Percentiles rank a stretch among this genome's conserved stretches.
These are phyloP conservation scores for Halenospora varia DNA, from an alignment of 495 filamentous ascomycete species.

Conservation along the genomic window DNA sequence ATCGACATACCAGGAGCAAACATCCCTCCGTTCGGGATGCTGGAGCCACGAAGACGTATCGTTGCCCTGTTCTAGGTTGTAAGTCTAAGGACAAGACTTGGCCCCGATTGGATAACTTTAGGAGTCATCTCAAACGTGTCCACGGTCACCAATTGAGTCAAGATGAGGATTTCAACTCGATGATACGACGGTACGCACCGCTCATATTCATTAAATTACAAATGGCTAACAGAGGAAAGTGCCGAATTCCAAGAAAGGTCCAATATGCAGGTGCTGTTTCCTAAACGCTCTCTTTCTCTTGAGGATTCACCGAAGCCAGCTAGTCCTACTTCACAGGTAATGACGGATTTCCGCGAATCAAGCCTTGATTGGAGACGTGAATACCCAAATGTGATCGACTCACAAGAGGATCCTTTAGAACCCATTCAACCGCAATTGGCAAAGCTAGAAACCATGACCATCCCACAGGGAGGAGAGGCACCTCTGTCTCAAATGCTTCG, in stretches of 20 bases:
- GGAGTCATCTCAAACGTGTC: conserved; percentile 76
- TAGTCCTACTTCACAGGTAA: neutral
- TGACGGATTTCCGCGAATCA: neutral
- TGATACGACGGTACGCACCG: conserved; percentile 21
- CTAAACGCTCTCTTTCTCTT: neutral
- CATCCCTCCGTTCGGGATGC: conserved; percentile 44
- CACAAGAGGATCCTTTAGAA: conserved; percentile 4
- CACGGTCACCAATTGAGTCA: conserved; percentile 51
- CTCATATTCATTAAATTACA: neutral
- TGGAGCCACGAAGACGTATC: conserved; percentile 54
- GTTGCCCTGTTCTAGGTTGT: conserved; percentile 63
- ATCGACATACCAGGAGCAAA: conserved; percentile 66
- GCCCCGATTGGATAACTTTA: conserved; percentile 90
- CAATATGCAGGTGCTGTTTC: neutral
- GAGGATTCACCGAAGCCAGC: neutral
- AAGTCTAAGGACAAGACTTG: conserved; percentile 69
- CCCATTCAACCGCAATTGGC: conserved; percentile 3
- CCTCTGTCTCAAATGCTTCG: neutral
- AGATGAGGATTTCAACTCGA: conserved; percentile 16
- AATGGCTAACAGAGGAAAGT: conserved; percentile 14
- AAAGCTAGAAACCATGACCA: neutral
- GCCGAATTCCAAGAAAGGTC: conserved; percentile 16
- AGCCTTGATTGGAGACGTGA: conserved; percentile 10
- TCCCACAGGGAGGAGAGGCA: neutral
- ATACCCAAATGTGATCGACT: conserved; percentile 10